These are phyloP conservation scores for Phylloporus sp. DNA, from an alignment of 768 basidiomycete genomes.

Conservation along the genomic window DNA sequence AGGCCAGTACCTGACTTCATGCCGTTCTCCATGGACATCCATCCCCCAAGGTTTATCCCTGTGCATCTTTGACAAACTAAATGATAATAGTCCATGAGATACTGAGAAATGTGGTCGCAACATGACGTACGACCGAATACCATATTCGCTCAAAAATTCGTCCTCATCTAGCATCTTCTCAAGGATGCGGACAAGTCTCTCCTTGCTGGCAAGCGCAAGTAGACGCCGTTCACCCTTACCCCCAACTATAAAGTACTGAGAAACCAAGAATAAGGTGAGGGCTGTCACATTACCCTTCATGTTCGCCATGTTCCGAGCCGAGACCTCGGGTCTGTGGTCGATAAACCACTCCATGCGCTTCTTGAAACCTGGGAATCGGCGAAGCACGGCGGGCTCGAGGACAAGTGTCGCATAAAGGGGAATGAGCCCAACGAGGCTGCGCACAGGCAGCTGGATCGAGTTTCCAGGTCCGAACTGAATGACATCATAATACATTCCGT, in stretches of 20 bases:
- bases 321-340: slow-evolving; percentile 83
- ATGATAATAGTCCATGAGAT: slow-evolving; percentile 10
- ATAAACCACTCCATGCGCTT: slow-evolving; percentile 99
- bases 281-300: slow-evolving; percentile 61
- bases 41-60: slow-evolving; percentile 93
- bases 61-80: slow-evolving; percentile 85
- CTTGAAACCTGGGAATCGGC: slow-evolving; percentile 95
- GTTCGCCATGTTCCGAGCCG: slow-evolving; percentile 91
- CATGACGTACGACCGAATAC: slow-evolving; percentile 82
- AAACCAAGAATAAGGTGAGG: not conserved
- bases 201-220: slow-evolving; percentile 87
- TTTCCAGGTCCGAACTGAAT: slow-evolving; percentile 81
- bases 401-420: slow-evolving; percentile 94
- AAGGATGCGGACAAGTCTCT: slow-evolving; percentile 79
- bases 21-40: slow-evolving; percentile 85
- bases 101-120: not conserved
- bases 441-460: slow-evolving; percentile 87
- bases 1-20: slow-evolving; percentile 96
- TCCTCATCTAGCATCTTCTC: slow-evolving; percentile 97
- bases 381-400: slow-evolving; percentile 82
- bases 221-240: slow-evolving; percentile 86
- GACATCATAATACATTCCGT: slow-evolving; percentile 98
- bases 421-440: slow-evolving; percentile 95
- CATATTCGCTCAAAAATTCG: slow-evolving; percentile 94
- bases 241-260: slow-evolving; percentile 25